phyloP scores from a whole-genome alignment of 2,329 filamentous ascomycete species.

The Hymenoscyphus fructigenus region DNA sequence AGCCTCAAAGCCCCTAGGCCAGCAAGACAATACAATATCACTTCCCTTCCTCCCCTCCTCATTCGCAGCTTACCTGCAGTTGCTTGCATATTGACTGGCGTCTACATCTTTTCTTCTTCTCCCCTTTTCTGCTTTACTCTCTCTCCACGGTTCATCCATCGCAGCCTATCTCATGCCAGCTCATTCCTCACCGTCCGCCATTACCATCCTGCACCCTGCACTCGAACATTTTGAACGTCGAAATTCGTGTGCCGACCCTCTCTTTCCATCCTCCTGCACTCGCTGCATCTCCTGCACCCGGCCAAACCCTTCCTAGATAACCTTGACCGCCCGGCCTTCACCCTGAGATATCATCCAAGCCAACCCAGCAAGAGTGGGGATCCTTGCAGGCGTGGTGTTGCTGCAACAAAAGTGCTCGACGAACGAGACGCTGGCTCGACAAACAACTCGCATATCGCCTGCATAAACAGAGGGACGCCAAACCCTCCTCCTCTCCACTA shows the following conservation, averaged over 20 bases:
- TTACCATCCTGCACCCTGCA: neutral
- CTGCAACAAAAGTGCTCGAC: conserved; percentile 4
- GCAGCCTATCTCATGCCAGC: neutral
- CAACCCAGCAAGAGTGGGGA: conserved; percentile 14
- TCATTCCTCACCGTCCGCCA: conserved; percentile 1
- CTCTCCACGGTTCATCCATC: neutral
- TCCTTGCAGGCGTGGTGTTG: neutral
- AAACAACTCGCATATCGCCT: conserved; percentile 15
- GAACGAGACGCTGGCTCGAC: conserved; percentile 10
- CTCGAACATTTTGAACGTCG: neutral
- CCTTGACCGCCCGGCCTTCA: neutral
- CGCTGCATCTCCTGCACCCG: neutral
- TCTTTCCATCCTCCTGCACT: neutral
- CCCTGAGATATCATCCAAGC: conserved; percentile 5
- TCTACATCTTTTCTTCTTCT: neutral
- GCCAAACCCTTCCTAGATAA: conserved; percentile 2
- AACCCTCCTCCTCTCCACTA: conserved; percentile 23
- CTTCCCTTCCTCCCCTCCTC: neutral
- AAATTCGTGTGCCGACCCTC: neutral
- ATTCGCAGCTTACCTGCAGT: neutral
- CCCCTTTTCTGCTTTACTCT: neutral
- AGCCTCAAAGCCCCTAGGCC: no score
- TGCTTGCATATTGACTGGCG: neutral
- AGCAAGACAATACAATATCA: no score
- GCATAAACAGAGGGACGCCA: conserved; percentile 10